A percentile compares a stretch with the other conserved stretches of the same genome.
These are phyloP conservation scores for Hebeloma cylindrosporum DNA, from an alignment of 768 basidiomycete species.

Conservation along the genomic window DNA sequence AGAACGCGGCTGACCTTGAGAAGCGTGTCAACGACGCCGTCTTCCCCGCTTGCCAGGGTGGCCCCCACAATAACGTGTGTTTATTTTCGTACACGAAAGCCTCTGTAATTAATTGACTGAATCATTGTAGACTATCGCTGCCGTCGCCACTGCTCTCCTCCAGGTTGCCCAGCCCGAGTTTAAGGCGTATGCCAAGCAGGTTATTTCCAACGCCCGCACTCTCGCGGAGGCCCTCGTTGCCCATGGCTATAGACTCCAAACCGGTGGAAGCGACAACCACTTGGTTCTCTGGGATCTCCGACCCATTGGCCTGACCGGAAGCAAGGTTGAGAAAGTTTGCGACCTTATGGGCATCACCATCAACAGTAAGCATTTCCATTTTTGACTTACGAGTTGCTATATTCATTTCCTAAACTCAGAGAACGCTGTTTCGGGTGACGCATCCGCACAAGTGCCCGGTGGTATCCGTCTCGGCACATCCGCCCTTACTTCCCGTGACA, in stretches of 20 bases:
- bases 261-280: conserved; percentile 96
- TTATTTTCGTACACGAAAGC: not conserved
- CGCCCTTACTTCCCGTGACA: conserved; percentile 91
- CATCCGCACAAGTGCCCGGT: conserved; percentile 92
- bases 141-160: conserved; percentile 87
- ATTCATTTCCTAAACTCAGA: conserved; percentile 43
- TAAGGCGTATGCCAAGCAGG: conserved; percentile 92
- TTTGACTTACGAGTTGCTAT: not conserved
- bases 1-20: conserved; percentile 83
- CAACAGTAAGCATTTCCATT: conserved; percentile 63
- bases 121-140: conserved; percentile 79
- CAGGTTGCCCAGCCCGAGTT: conserved; percentile 90
- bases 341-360: conserved; percentile 96
- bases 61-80: conserved; percentile 94
- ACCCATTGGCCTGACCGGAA: conserved; percentile 93
- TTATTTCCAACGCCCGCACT: conserved; percentile 83
- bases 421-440: conserved; percentile 96
- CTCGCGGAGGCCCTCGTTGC: conserved; percentile 70
- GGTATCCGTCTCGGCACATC: conserved; percentile 96
- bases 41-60: conserved; percentile 99
- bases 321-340: conserved; percentile 98
- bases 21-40: conserved; percentile 97
- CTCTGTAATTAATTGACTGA: not conserved
- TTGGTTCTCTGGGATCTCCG: conserved; percentile 97
- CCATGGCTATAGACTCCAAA: conserved; percentile 95